Evolutionary conservation across 495 filamentous ascomycete species (phyloP).

Genomic region (Talaromyces liani): DNA sequence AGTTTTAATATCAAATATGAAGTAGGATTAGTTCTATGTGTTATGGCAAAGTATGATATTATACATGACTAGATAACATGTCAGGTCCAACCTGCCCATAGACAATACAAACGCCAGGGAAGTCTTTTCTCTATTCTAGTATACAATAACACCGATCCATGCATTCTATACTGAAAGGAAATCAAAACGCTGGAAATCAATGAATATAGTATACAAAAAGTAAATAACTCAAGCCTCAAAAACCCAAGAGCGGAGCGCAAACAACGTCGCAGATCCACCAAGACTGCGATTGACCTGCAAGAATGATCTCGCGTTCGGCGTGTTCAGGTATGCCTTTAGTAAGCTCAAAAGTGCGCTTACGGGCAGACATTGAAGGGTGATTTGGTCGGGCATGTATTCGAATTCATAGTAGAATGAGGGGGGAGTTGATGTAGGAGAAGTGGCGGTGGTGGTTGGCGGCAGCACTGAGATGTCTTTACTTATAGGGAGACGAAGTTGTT

Average conservation of each 20-base stretch:
- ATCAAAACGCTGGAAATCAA: background rate
- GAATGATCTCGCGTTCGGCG: background rate
- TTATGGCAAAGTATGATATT: slow-evolving; percentile 4
- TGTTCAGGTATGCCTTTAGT: background rate
- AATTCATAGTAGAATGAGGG: slow-evolving; percentile 1
- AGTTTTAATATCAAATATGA: background rate
- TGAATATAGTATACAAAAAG: background rate
- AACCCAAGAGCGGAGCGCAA: slow-evolving; percentile 2
- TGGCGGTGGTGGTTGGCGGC: background rate
- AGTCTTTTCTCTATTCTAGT: background rate
- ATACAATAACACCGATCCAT: slow-evolving; percentile 9
- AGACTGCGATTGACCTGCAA: slow-evolving; percentile 6
- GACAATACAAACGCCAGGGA: background rate
- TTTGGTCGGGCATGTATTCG: slow-evolving; percentile 5
- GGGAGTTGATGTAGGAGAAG: background rate
- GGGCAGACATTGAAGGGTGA: background rate
- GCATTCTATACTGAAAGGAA: background rate
- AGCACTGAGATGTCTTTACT: background rate
- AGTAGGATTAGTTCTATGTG: background rate
- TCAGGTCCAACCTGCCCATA: background rate
- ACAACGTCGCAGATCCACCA: slow-evolving; percentile 4
- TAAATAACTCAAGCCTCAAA: background rate
- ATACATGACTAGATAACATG: slow-evolving; percentile 13
- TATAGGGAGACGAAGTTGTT: background rate
- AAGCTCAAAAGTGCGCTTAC: background rate